Conservation (phyloP, 169 alveolate genomes). For the Cryptosporidium canis region DNA sequence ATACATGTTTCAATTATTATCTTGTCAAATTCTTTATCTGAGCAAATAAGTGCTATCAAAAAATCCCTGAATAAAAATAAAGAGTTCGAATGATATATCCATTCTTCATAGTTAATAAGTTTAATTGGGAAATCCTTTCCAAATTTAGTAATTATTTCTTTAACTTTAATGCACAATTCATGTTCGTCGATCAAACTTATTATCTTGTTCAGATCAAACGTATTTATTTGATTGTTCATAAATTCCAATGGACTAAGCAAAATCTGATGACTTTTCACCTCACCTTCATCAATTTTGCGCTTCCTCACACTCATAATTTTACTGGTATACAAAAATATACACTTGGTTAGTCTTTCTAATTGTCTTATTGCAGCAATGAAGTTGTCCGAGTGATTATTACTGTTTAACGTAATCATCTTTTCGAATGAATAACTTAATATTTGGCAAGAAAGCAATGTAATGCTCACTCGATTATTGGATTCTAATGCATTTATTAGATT, state of each 20-base stretch:
- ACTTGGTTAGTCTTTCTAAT: conserved; percentile 13
- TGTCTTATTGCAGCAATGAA: conserved; percentile 11
- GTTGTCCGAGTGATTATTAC: background rate
- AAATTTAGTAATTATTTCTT: conserved; percentile 59
- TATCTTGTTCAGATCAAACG: conserved; percentile 62
- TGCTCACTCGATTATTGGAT: conserved; percentile 34
- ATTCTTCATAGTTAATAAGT: background rate
- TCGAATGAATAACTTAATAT: conserved; percentile 11
- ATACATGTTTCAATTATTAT: conserved; percentile 30
- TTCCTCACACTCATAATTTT: background rate
- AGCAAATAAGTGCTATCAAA: conserved; percentile 50
- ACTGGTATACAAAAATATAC: conserved; percentile 3
- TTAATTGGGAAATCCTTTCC: conserved; percentile 25
- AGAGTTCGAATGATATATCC: conserved; percentile 33
- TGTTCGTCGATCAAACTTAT: conserved; percentile 6
- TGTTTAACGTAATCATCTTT: background rate
- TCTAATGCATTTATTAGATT: conserved; percentile 75
- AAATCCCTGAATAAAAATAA: conserved; percentile 71
- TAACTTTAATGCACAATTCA: conserved; percentile 72
- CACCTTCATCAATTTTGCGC: background rate
- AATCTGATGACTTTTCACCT: background rate
- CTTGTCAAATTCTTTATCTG: conserved; percentile 74
- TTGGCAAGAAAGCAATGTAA: conserved; percentile 12
- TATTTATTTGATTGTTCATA: conserved; percentile 61
- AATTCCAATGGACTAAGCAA: conserved; percentile 53